Evolutionary conservation across 148 eudicot species (phyloP), one percentile per base, ranked within the genome.

Genomic region (Dianthus caryophyllus): DNA sequence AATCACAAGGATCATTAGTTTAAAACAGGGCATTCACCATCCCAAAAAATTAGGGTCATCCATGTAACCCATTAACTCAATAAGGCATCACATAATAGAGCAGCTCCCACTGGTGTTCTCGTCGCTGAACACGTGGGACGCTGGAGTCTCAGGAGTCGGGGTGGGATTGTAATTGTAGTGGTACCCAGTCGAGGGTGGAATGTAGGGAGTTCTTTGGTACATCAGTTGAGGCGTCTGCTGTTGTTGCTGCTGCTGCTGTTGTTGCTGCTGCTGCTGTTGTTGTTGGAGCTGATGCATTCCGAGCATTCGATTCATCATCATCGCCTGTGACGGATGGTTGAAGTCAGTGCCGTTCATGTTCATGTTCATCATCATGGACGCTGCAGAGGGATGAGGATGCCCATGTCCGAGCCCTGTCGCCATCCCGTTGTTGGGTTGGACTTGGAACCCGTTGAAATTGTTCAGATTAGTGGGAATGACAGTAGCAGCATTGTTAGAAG

Each of bases 201-300:
- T 63, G 65, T 84, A 71, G 4, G 96, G 89, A 41, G 96, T 77
- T 72, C 83, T 79, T 26, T 86, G 86, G 56, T 88, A 88, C 96
- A 88, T 82, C 88, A 84, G 74, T 72, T 84, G 96, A 7, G 89
- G 84, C n/a, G n/a, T n/a, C n/a, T n/a, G n/a, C n/a, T n/a, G n/a
- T n/a, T n/a, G n/a, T n/a, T n/a, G n/a, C n/a, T n/a, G n/a, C n/a
- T n/a, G n/a, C n/a, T n/a, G n/a, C n/a, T n/a, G n/a, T n/a, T n/a
- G n/a, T n/a, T n/a, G n/a, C n/a, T n/a, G n/a, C n/a, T n/a, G n/a
- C 47, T 78, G 79, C 48, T 47, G 78, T 21, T 77, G 87, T 2
- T 61, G 60, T 1, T 55, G 60, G 25, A 25, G 66, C 41, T 79
- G 84, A 65, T 76, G 86, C 81, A 80, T 55, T 58, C 81, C 82